Conservation (phyloP, 768 basidiomycete genomes). For the Suillus cothurnatus region DNA sequence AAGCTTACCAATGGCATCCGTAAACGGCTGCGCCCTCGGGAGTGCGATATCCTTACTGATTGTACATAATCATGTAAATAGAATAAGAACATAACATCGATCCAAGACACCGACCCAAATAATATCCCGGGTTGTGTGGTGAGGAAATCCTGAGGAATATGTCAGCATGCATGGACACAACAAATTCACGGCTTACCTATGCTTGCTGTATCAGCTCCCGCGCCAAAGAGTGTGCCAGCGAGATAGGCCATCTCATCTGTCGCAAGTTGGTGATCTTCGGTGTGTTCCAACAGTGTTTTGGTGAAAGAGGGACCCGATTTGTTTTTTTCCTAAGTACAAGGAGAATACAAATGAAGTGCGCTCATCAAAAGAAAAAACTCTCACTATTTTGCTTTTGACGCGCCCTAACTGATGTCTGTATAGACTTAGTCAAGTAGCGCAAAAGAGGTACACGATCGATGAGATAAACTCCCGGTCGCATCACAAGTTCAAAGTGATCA, state of each 20-base stretch:
- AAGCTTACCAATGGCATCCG: not conserved
- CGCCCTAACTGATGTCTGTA: constrained; percentile 48
- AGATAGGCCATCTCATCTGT: not conserved
- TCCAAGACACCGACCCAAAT: not conserved
- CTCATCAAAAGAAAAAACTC: not conserved
- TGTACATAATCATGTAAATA: too few relatives aligned
- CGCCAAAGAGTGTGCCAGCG: not conserved
- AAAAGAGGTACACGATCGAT: constrained; percentile 11
- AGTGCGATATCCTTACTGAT: not conserved
- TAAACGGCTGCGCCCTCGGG: not conserved
- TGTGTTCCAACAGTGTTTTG: not conserved
- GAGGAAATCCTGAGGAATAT: not conserved
- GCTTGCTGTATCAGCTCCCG: not conserved
- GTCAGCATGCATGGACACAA: not conserved
- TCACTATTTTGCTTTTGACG: constrained; percentile 45
- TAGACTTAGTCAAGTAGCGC: constrained; percentile 44
- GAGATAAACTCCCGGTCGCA: not conserved
- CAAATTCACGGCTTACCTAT: not conserved
- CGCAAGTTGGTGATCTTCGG: not conserved
- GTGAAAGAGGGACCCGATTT: not conserved
- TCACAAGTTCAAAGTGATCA: not conserved
- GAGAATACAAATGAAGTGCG: not conserved
- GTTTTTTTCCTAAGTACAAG: not conserved
- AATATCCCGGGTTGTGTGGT: not conserved
- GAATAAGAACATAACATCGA: not conserved